Evolutionary conservation across 2,329 filamentous ascomycete species (phyloP), one percentile per base, ranked within the genome.

Genomic region (Amesomyces nigricolor): DNA sequence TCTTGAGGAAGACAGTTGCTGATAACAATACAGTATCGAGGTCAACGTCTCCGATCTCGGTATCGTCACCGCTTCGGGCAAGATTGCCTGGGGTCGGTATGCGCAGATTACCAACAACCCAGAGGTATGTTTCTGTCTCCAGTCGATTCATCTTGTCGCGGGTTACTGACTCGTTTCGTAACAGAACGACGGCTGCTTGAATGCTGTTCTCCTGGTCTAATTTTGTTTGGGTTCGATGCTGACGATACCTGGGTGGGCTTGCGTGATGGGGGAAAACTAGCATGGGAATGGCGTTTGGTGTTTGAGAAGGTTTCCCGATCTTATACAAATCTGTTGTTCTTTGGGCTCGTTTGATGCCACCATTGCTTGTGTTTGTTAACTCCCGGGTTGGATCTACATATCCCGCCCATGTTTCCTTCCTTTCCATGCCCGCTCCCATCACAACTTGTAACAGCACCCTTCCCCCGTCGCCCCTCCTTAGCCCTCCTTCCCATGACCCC

Each of bases 41-140:
- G 91, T 97, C 66, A 96, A 99, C 69, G 91, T 96, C 30, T 88
- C 82, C 54, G 94, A 99, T 70, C 73, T 97, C 60, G 94, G 94
- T 61, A 77, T 97, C 59, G 90, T 95, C 14, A 97, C 94, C 2
- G 87, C 91, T 1, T 86, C 85, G 60, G 94, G 94, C 60, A 96
- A 96, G 75, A 89, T 96, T 8, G 89, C 92, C 6, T 96, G 91
- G 91, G 91, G 89, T 64, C 80, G 89, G 63, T 94, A 86, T 74
- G 88, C 88, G 7, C 87, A 91, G 71, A 78, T 89, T 43, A 78
- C 79, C 19, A 80, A 79, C 66, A 76, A 75, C 62, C 73, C 73
- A 3, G 75, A 78, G 65, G 62, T 65, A 56, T 39, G 61, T n/a
- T 40, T 3, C 45, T n/a, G 5, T 30, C 10, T 3, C 6, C 4